Percentiles rank a stretch among this genome's conserved stretches.
Evolutionary conservation across 768 basidiomycete species (phyloP).

Genomic region (Collybiopsis confluens): DNA sequence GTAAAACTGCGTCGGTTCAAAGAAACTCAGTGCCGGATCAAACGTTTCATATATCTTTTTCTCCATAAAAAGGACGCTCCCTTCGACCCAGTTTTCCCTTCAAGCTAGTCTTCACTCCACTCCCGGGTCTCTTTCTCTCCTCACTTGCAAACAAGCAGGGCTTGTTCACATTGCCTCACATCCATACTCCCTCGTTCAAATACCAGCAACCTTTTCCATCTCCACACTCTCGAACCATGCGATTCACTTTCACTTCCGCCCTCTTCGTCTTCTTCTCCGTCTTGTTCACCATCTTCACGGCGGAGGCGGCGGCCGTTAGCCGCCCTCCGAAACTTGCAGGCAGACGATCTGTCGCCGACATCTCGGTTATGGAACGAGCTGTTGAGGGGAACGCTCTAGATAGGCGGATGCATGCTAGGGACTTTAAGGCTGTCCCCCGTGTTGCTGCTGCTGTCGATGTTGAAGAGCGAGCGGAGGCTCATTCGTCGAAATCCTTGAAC

Average conservation of each 20-base stretch:
- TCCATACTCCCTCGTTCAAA: slow-evolving; percentile 14
- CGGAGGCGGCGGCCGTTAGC: slow-evolving; percentile 24
- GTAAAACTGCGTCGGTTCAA: no score
- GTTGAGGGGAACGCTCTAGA: neutral
- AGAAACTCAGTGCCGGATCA: neutral
- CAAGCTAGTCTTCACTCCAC: slow-evolving; percentile 33
- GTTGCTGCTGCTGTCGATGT: neutral
- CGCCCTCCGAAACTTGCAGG: slow-evolving; percentile 17
- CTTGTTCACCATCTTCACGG: slow-evolving; percentile 9
- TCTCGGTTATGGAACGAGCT: neutral
- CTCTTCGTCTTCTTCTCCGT: slow-evolving; percentile 18
- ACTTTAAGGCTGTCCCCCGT: slow-evolving; percentile 1
- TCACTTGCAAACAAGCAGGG: slow-evolving; percentile 11
- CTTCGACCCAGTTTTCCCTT: neutral
- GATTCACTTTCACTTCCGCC: slow-evolving; percentile 20
- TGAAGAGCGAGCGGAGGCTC: neutral
- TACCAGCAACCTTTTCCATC: slow-evolving; percentile 10
- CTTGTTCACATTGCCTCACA: slow-evolving; percentile 12
- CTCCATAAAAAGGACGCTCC: neutral
- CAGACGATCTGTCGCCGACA: no score
- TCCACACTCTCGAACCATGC: slow-evolving; percentile 18
- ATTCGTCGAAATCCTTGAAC: neutral
- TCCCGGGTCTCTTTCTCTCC: slow-evolving; percentile 17
- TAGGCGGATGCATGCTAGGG: slow-evolving; percentile 9
- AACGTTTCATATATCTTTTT: neutral